Evolutionary conservation across 2,329 filamentous ascomycete genomes (phyloP).

Genomic region (Pseudocercospora fuligena): DNA sequence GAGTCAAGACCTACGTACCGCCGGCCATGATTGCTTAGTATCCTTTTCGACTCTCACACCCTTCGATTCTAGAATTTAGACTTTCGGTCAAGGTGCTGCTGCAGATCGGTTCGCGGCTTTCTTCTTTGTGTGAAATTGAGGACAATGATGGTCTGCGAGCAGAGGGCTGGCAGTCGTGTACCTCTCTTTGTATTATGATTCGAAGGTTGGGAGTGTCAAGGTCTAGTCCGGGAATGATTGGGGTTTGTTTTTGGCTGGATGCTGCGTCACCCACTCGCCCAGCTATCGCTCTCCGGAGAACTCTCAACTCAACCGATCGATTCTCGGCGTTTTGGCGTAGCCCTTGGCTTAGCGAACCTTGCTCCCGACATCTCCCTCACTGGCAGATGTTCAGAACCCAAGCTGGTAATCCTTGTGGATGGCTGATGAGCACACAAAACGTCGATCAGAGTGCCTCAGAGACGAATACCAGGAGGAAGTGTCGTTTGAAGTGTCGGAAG

Average conservation of each 20-base stretch:
- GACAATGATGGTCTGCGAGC: conserved; percentile 7
- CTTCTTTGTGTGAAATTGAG: not conserved
- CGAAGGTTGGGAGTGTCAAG: not conserved
- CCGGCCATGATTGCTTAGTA: conserved; percentile 4
- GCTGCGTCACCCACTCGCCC: not conserved
- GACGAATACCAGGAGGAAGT: not conserved
- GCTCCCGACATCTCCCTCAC: not conserved
- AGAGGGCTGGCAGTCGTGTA: not conserved
- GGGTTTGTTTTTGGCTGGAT: not conserved
- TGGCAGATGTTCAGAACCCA: no score
- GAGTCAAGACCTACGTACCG: conserved; percentile 11
- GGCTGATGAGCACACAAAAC: not conserved
- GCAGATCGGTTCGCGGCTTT: conserved; percentile 1
- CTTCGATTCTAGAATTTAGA: conserved; percentile 11
- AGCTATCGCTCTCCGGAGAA: not conserved
- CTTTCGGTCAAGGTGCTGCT: conserved; percentile 6
- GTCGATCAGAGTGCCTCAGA: not conserved
- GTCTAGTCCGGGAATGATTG: no score
- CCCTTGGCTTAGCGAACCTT: not conserved
- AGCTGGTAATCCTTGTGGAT: not conserved
- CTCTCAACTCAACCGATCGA: not conserved
- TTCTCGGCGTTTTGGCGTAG: not conserved
- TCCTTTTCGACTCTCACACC: not conserved
- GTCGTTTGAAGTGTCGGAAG: not conserved
- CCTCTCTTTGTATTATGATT: not conserved